A percentile compares a stretch with the other conserved stretches of the same genome.
These are phyloP conservation scores for Fusarium sp. DNA, from an alignment of 2,329 filamentous ascomycete species.

Conservation along the genomic window DNA sequence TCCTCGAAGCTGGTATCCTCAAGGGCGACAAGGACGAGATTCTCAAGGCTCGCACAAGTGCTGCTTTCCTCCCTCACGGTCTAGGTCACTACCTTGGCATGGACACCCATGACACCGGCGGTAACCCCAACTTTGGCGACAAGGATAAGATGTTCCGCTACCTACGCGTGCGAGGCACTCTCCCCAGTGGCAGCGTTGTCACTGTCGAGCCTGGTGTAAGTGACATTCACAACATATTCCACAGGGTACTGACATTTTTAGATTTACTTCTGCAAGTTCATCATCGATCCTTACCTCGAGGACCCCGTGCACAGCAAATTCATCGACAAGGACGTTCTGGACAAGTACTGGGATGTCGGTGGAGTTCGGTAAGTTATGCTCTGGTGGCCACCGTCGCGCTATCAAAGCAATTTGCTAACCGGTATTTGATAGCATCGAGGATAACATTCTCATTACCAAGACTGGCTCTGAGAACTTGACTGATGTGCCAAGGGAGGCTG, in stretches of 20 bases:
- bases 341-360: conserved; percentile 85
- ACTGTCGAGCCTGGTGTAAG: conserved; percentile 93
- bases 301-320: conserved; percentile 79
- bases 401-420: conserved; percentile 36
- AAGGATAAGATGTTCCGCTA: conserved; percentile 88
- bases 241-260: conserved; percentile 45
- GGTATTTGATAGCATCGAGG: conserved; percentile 63
- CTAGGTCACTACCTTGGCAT: conserved; percentile 92
- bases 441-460: conserved; percentile 79
- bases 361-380: conserved; percentile 70
- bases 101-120: conserved; percentile 90
- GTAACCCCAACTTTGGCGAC: conserved; percentile 82
- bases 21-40: conserved; percentile 77
- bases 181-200: conserved; percentile 85
- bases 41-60: conserved; percentile 80
- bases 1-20: conserved; percentile 81
- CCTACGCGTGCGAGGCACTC: conserved; percentile 78
- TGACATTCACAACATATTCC: conserved; percentile 19
- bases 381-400: conserved; percentile 12
- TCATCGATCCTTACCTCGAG: conserved; percentile 82
- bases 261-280: conserved; percentile 93
- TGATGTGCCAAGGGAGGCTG: conserved; percentile 75
- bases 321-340: conserved; percentile 79
- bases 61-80: conserved; percentile 92
- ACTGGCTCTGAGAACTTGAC: conserved; percentile 79